Conservation (phyloP, 352 stramenopile genomes). For the Albugo candida region DNA sequence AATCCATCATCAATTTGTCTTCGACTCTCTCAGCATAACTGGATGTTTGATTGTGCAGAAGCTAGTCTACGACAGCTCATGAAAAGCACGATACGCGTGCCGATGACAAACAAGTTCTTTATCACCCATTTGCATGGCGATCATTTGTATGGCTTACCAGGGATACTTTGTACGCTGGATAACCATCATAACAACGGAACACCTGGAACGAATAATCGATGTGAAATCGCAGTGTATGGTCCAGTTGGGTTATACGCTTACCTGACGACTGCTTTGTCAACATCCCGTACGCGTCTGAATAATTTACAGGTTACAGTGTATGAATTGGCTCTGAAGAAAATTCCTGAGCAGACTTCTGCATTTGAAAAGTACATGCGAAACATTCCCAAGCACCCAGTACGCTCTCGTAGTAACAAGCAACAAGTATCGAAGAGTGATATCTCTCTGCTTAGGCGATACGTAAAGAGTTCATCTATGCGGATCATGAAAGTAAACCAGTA, state of each 20-base stretch:
- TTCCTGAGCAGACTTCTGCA: conserved; percentile 20
- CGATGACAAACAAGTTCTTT: conserved; percentile 71
- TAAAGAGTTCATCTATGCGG: conserved; percentile 24
- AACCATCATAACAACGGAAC: conserved; percentile 47
- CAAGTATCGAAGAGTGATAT: background rate
- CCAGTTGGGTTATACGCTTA: conserved; percentile 59
- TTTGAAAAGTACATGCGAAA: conserved; percentile 47
- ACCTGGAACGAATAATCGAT: conserved; percentile 23
- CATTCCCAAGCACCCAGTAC: conserved; percentile 32
- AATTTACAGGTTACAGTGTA: conserved; percentile 60
- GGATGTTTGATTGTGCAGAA: conserved; percentile 80
- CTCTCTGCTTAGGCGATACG: background rate
- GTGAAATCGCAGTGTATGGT: conserved; percentile 49
- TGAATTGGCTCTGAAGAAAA: conserved; percentile 36
- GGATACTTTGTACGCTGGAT: conserved; percentile 68
- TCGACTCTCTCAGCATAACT: conserved; percentile 44
- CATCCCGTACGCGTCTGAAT: conserved; percentile 34
- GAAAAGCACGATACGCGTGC: conserved; percentile 47
- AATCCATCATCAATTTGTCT: conserved; percentile 42
- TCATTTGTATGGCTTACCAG: conserved; percentile 64
- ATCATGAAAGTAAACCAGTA: conserved; percentile 19
- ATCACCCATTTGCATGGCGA: conserved; percentile 73
- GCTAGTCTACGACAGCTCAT: conserved; percentile 65
- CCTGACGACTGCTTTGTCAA: conserved; percentile 48
- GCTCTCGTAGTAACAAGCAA: conserved; percentile 3